Evolutionary conservation across 2,329 filamentous ascomycete species (phyloP).

Genomic region (Aureobasidium leucospermi): DNA sequence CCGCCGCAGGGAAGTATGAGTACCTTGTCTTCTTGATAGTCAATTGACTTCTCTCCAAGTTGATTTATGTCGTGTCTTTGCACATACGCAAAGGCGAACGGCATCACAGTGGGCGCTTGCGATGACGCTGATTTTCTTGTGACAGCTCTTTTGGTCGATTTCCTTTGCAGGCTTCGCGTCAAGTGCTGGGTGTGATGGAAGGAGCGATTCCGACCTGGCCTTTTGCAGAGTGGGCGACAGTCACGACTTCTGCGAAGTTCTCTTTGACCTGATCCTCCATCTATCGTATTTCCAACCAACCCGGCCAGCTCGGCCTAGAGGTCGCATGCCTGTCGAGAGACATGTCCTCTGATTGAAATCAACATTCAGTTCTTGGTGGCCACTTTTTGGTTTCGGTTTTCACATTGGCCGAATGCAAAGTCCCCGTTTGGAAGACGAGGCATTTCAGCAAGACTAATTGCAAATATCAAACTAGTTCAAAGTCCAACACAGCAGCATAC

Average conservation of each 20-base stretch:
- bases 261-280: not conserved
- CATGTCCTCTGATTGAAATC: conserved; percentile 10
- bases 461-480: not conserved
- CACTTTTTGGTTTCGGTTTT: not conserved
- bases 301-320: conserved; percentile 2
- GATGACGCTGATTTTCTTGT: not conserved
- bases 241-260: not conserved
- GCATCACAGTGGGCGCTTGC: not conserved
- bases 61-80: not conserved
- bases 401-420: not conserved
- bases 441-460: not conserved
- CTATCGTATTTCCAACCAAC: conserved; percentile 11
- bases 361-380: conserved; percentile 2
- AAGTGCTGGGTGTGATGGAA: not conserved
- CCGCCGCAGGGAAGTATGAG: conserved; percentile 3
- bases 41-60: not conserved
- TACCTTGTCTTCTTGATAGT: not conserved
- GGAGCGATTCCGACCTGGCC: not conserved
- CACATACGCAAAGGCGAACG: not conserved
- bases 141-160: not conserved
- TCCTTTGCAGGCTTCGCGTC: conserved; percentile 7
- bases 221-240: not conserved
- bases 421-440: not conserved
- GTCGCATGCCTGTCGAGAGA: not conserved
- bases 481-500: conserved; percentile 9